These are phyloP conservation scores for Pseudoneurospora amorphoporcata DNA, from an alignment of 495 filamentous ascomycete genomes.

Conservation along the genomic window DNA sequence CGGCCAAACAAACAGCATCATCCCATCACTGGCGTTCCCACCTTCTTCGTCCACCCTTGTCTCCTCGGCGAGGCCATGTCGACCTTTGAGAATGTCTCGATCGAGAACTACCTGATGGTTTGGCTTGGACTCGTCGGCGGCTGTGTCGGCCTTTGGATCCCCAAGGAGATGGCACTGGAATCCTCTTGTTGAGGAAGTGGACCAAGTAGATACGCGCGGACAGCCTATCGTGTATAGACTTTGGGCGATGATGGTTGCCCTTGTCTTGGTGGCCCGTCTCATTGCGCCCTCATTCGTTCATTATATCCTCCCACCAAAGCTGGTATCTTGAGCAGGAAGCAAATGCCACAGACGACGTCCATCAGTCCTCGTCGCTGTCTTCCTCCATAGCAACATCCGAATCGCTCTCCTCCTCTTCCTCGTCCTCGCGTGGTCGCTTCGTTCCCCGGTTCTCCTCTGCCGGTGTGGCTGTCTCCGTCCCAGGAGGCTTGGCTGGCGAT, in stretches of 20 bases:
- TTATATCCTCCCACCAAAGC: background rate
- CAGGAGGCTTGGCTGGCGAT: slow-evolving; percentile 30
- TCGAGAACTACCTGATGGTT: slow-evolving; percentile 60
- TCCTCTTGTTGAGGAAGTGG: background rate
- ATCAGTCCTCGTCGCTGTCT: slow-evolving; percentile 48
- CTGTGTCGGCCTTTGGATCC: slow-evolving; percentile 62
- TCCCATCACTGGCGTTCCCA: slow-evolving; percentile 60
- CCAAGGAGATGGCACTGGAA: slow-evolving; percentile 41
- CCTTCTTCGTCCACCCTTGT: slow-evolving; percentile 80
- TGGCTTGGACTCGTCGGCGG: slow-evolving; percentile 73
- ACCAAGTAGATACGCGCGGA: no score
- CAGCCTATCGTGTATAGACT: no score
- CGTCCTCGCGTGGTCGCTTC: slow-evolving; percentile 62
- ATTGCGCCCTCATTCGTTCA: background rate
- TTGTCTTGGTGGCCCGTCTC: background rate
- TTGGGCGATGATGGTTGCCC: no score
- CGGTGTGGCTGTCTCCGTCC: slow-evolving; percentile 29
- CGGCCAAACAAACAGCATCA: slow-evolving; percentile 49
- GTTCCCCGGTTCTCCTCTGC: slow-evolving; percentile 38
- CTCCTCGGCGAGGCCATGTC: slow-evolving; percentile 71
- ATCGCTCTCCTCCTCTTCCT: slow-evolving; percentile 44
- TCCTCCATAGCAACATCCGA: slow-evolving; percentile 69
- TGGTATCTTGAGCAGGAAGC: background rate
- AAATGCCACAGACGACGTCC: background rate
- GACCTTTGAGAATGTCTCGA: slow-evolving; percentile 36